Base-by-base conservation (phyloP, 2,329 filamentous ascomycete genomes). In the Xylariaceae sp. region DNA sequence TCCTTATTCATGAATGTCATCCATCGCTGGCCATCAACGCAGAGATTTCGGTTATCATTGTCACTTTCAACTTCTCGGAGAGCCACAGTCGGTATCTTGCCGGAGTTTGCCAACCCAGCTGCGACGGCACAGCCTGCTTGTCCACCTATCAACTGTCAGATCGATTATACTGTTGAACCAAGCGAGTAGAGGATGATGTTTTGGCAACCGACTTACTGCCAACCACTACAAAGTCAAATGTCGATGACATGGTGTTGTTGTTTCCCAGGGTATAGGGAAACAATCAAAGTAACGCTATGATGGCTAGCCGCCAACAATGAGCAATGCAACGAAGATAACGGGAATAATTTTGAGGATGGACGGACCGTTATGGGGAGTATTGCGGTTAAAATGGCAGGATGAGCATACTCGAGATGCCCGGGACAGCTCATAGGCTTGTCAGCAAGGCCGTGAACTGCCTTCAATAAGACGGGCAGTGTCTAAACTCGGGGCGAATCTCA, bases 101-200 rank as follows among this genome's bases (percentile, higher is more conserved):
- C 40, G 0, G 80, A 73, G 19, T 74, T 70, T 1, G 83, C 78
- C 3, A 89, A 78, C 1, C 75, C 72, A 1, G 79, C 71, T 0
- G 86, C 85, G 14, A 88, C 65, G 1, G 81, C 73, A 46, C 80
- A 80, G 7, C 86, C 86, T 7, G 86, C 78, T 2, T 86, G 81
- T n/a, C 86, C 85, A 57, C 77, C 84, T 84, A 55, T 37, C 6
- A 9, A 20, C n/a, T 42, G 12, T 41, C 10, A 41, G 44, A 14
- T 47, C n/a, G 14, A 6, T 18, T 32, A 12, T 18, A 2, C 41
- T 54, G 56, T 47, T 40, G 16, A 7, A 7, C 3, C 9, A 37
- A 37, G 5, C 14, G 12, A 37, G 14, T 37, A 16, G 32, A 16
- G 9, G 32, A n/a, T 14, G 23, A 18, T 37, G n/a, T n/a, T n/a